Evolutionary conservation across 768 basidiomycete genomes (phyloP).

Genomic region (Daedaleopsis nitida): DNA sequence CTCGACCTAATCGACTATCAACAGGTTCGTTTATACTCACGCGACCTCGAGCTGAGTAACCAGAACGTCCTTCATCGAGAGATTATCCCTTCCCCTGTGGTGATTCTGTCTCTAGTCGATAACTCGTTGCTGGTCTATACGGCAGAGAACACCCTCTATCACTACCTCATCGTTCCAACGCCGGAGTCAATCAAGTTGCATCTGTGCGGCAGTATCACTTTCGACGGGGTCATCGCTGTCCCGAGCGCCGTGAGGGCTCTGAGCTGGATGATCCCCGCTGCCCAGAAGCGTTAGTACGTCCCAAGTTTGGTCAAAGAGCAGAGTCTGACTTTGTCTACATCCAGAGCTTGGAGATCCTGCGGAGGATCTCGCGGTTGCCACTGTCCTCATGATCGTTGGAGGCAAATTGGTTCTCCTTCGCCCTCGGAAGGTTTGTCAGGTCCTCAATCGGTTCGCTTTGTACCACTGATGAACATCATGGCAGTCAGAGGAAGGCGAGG

Average conservation of each 20-base stretch:
- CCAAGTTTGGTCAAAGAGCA: background rate
- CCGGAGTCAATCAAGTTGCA: slow-evolving; percentile 82
- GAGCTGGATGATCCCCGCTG: slow-evolving; percentile 95
- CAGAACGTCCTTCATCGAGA: slow-evolving; percentile 85
- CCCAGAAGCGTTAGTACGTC: slow-evolving; percentile 80
- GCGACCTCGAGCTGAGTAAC: slow-evolving; percentile 84
- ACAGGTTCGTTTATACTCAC: slow-evolving; percentile 91
- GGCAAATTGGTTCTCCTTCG: slow-evolving; percentile 87
- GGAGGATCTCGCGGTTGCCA: slow-evolving; percentile 90
- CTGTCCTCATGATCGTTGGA: slow-evolving; percentile 93
- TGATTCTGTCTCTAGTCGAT: slow-evolving; percentile 90
- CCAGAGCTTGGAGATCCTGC: slow-evolving; percentile 92
- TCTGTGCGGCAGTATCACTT: slow-evolving; percentile 92
- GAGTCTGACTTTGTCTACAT: background rate
- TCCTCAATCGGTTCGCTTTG: background rate
- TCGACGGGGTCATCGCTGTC: slow-evolving; percentile 83
- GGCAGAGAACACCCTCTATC: slow-evolving; percentile 88
- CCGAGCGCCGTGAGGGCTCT: slow-evolving; percentile 85
- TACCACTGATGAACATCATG: background rate
- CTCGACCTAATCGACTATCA: background rate
- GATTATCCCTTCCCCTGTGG: slow-evolving; percentile 70
- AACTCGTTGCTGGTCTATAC: slow-evolving; percentile 95
- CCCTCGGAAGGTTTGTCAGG: slow-evolving; percentile 73
- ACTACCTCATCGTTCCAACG: slow-evolving; percentile 89
- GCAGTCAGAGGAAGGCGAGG: slow-evolving; percentile 83